These are phyloP conservation scores for Cavenderia fasciculata DNA, from an alignment of 78 protist species.

Conservation along the genomic window DNA sequence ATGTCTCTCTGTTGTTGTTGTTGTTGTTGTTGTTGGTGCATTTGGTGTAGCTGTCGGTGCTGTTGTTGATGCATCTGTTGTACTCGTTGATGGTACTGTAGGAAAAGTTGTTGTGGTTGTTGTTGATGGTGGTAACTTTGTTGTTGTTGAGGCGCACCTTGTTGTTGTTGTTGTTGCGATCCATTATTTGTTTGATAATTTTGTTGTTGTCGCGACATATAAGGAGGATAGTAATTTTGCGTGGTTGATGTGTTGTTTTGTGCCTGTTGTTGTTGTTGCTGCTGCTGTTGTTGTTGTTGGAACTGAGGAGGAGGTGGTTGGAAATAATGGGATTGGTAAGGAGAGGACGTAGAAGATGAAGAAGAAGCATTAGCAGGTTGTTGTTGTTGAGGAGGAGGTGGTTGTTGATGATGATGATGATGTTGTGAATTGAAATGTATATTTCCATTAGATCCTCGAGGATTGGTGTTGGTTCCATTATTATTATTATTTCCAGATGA, in stretches of 20 bases:
- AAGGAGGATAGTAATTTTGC: too few species aligned
- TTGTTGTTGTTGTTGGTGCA: neutral
- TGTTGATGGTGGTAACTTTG: neutral
- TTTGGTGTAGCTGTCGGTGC: neutral
- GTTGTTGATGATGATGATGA: neutral
- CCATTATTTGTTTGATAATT: too few species aligned
- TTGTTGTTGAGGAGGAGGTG: neutral
- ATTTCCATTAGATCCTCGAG: too few species aligned
- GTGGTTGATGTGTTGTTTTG: too few species aligned
- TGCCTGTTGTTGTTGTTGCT: neutral
- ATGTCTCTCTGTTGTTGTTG: neutral
- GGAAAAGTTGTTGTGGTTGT: neutral
- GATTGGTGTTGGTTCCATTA: too few species aligned
- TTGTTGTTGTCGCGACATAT: too few species aligned
- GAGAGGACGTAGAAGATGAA: too few species aligned
- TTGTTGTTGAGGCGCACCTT: neutral
- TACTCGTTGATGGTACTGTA: neutral
- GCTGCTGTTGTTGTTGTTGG: constrained; percentile 10
- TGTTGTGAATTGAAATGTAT: too few species aligned
- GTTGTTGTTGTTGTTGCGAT: neutral
- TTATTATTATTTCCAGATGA: too few species aligned
- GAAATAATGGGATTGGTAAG: too few species aligned
- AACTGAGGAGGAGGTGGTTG: too few species aligned
- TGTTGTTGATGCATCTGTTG: neutral
- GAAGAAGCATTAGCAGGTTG: too few species aligned